Evolutionary conservation across 192 early-diverging fungal genomes (phyloP).

Genomic region (Diversispora epigaea): DNA sequence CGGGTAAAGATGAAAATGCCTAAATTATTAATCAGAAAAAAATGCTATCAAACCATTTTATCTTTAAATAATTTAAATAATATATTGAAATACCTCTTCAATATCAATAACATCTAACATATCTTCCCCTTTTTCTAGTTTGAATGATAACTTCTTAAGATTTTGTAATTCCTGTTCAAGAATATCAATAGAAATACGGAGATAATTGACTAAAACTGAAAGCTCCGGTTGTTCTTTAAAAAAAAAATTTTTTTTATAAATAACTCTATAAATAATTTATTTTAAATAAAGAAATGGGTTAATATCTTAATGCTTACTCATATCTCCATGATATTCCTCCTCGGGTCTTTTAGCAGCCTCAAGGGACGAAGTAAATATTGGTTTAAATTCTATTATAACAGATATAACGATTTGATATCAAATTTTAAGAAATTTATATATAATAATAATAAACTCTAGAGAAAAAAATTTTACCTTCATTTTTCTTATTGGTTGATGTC

Average conservation of each 20-base stretch:
- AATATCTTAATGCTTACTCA: not conserved
- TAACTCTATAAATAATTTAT: not conserved
- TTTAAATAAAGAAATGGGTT: not conserved
- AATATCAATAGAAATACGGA: constrained; percentile 2
- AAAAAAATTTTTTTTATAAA: not conserved
- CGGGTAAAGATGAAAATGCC: not conserved
- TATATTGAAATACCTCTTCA: not conserved
- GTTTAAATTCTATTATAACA: constrained; percentile 11
- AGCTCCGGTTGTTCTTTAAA: constrained; percentile 24
- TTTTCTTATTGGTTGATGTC: not conserved
- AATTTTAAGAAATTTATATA: not conserved
- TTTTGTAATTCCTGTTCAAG: not conserved
- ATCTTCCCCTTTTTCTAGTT: constrained; percentile 16
- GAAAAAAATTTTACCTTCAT: not conserved
- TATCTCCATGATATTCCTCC: constrained; percentile 1
- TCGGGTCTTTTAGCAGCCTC: constrained; percentile 19
- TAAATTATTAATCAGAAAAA: not conserved
- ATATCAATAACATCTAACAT: not conserved
- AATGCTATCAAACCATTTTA: not conserved
- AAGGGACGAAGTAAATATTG: constrained; percentile 23
- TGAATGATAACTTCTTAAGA: not conserved
- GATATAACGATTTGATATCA: not conserved
- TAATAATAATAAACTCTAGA: not conserved
- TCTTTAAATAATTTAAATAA: not conserved
- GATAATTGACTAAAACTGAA: constrained; percentile 19